Base-by-base conservation (phyloP, 1,284 basidiomycete species). In the Fomes fomentarius region DNA sequence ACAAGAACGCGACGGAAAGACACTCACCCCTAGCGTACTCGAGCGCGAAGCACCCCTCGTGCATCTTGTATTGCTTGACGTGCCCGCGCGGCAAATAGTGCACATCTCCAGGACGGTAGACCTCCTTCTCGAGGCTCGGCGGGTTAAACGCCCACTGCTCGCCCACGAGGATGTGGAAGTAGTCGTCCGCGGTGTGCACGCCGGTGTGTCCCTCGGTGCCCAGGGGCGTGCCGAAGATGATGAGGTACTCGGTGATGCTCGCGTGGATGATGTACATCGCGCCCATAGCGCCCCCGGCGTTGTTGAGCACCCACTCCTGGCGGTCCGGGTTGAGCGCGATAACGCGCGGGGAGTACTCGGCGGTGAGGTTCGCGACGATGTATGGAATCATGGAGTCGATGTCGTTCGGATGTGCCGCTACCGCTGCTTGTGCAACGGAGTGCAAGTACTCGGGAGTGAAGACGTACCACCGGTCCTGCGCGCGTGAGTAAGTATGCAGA, bases 211-310 rank as follows among this genome's bases (percentile, higher is more conserved):
- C 96, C 73, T 99, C 96, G 2, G 96, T 99, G 12, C 96, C 96
- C 8, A 98, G 78, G 0, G 96, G 94, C 0, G 94, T 96, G 4
- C 96, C 96, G 65, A 99, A 99, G 67, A 99, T 90, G 69, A 93
- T 92, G 67, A 96, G 84, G 76, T 95, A 93, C 79, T 96, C 94
- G 8, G 94, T 96, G 65, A 97, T 88, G 72, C 84, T 90, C 15
- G 95, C 93, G 68, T 98, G 96, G 62, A 99, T 91, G 74, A 98
- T 83, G 73, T 94, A 98, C 96, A 99, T 98, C 40, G 89, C 87
- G 40, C 93, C 96, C 96, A 98, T 99, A 0, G 97, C 96, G 49
- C 97, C 96, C 17, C 96, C 96, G 1, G 96, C 96, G 68, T 99
- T 99, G 79, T 90, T 98, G 75, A 97, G 93, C 39, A 98, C 85